Conservation (phyloP, 139 green algal genomes). For the Penium margaritaceum region DNA sequence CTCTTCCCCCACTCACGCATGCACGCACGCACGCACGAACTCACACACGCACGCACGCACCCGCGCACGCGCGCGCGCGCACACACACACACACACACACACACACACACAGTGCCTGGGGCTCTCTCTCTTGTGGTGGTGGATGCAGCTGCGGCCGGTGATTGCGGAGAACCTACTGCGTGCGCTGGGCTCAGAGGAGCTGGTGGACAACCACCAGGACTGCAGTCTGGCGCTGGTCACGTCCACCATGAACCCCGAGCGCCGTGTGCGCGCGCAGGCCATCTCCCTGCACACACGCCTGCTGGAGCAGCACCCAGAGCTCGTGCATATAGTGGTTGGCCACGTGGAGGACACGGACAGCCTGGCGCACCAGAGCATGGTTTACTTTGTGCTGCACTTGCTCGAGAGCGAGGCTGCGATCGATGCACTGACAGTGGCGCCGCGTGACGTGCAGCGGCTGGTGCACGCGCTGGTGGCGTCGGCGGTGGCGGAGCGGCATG, state of each 20-base stretch:
- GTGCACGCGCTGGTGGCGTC: not conserved
- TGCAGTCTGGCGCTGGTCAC: not conserved
- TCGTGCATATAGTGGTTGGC: not conserved
- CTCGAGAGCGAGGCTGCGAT: not conserved
- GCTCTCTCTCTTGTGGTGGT: too few species aligned
- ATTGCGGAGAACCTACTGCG: not conserved
- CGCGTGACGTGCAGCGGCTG: not conserved
- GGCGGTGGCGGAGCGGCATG: not conserved
- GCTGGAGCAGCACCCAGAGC: not conserved
- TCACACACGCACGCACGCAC: too few species aligned
- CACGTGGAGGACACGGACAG: constrained; percentile 8
- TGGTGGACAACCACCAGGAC: constrained; percentile 4
- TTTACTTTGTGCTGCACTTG: not conserved
- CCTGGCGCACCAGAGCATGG: constrained; percentile 7
- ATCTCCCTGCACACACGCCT: not conserved
- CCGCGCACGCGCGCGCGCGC: too few species aligned
- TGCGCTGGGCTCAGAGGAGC: not conserved
- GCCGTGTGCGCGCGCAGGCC: not conserved
- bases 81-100: too few species aligned
- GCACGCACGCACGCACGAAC: too few species aligned
- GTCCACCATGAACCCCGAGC: not conserved
- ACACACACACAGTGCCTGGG: too few species aligned
- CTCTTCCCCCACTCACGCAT: too few species aligned
- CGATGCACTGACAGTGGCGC: not conserved
- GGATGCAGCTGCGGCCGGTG: not conserved